Conservation (phyloP, 2,329 filamentous ascomycete species). For the Phaeosphaeria sp. region DNA sequence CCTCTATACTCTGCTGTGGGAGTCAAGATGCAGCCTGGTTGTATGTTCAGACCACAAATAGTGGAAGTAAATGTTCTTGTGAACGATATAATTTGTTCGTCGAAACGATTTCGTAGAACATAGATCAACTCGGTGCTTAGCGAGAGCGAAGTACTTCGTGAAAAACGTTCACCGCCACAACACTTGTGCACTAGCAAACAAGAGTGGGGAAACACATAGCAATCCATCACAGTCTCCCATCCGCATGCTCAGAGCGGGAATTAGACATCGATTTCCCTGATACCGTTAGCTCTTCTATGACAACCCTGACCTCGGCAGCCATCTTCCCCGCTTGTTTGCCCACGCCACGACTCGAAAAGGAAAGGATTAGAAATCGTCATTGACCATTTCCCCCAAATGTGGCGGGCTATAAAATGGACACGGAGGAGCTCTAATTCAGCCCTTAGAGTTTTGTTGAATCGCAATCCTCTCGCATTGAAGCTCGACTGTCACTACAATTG, state of each 20-base stretch:
- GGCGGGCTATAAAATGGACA: constrained; percentile 1
- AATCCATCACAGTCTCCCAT: not conserved
- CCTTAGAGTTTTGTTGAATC: not conserved
- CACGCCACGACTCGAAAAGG: constrained; percentile 8
- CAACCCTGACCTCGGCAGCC: constrained; percentile 34
- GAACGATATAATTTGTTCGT: too few relatives aligned
- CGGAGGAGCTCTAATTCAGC: not conserved
- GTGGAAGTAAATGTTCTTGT: not conserved
- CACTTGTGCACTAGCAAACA: too few relatives aligned
- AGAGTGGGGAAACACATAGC: not conserved
- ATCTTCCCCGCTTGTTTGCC: constrained; percentile 25
- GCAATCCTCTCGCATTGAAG: not conserved
- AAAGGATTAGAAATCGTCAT: constrained; percentile 36
- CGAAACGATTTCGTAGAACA: not conserved
- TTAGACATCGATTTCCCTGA: not conserved
- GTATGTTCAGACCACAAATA: not conserved
- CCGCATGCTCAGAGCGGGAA: not conserved
- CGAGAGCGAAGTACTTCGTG: too few relatives aligned
- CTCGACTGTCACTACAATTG: not conserved
- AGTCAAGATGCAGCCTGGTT: too few relatives aligned
- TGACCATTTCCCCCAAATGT: constrained; percentile 9
- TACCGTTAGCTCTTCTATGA: constrained; percentile 1
- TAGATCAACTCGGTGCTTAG: too few relatives aligned
- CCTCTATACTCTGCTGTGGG: too few relatives aligned
- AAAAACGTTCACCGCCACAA: too few relatives aligned